Percentiles rank a stretch among this genome's conserved stretches.
These are phyloP conservation scores for Solanum infundibuliforme DNA, from an alignment of 257 asterid genomes.

Conservation along the genomic window DNA sequence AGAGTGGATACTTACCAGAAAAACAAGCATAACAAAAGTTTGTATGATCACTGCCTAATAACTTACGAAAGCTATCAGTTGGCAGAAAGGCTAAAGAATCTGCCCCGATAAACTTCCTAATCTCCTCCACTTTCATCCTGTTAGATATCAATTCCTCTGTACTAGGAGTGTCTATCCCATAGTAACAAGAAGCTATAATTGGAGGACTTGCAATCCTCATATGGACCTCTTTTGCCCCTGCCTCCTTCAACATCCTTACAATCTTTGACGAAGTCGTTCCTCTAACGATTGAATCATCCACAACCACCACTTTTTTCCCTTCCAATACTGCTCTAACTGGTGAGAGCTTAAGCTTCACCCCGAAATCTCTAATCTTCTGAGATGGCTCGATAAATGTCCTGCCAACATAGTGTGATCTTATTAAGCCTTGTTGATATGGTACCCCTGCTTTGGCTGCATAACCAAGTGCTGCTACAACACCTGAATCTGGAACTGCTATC, in stretches of 20 bases:
- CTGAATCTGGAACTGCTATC: conserved; percentile 89
- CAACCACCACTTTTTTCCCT: conserved; percentile 91
- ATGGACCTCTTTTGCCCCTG: conserved; percentile 86
- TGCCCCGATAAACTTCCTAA: conserved; percentile 57
- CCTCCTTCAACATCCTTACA: conserved; percentile 73
- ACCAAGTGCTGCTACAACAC: conserved; percentile 87
- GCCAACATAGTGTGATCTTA: conserved; percentile 85
- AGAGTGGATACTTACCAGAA: conserved; percentile 70
- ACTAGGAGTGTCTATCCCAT: conserved; percentile 82
- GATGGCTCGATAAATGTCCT: conserved; percentile 89
- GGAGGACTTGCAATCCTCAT: conserved; percentile 96
- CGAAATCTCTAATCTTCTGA: conserved; percentile 78
- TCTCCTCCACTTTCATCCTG: conserved; percentile 63
- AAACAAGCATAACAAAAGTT: conserved; percentile 73
- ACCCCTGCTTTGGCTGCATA: conserved; percentile 79
- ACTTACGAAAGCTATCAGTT: conserved; percentile 30
- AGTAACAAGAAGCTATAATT: conserved; percentile 65
- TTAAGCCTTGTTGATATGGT: conserved; percentile 77
- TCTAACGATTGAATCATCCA: conserved; percentile 88
- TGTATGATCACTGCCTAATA: conserved; percentile 29
- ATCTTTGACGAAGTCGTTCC: conserved; percentile 90
- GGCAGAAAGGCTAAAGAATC: conserved; percentile 71
- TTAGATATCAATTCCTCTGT: conserved; percentile 67
- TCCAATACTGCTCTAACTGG: conserved; percentile 78
- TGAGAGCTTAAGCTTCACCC: conserved; percentile 73